phyloP scores from a whole-genome alignment of 768 basidiomycete genomes.

The Kwoniella newhampshirensis region DNA sequence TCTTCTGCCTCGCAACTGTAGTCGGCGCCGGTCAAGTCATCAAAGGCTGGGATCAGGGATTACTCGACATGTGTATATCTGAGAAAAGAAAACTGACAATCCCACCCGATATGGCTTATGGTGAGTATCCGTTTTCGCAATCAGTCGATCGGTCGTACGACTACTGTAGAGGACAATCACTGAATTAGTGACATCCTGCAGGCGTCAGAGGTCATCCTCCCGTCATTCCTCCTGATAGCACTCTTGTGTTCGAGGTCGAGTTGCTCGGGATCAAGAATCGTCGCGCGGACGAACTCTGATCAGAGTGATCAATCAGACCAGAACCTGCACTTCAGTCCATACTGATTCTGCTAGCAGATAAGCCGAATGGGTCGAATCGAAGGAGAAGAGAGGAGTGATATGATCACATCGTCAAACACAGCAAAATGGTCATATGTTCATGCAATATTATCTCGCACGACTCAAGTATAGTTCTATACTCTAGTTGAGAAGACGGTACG shows the following conservation, averaged over 20 bases:
- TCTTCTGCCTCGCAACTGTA: constrained; percentile 9
- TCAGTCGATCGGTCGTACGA: not conserved
- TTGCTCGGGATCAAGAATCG: constrained; percentile 64
- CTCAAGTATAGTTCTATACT: no score
- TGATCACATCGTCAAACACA: no score
- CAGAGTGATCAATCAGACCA: not conserved
- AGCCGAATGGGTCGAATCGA: no score
- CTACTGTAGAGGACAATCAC: no score
- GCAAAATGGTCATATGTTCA: no score
- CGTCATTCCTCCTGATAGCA: constrained; percentile 75
- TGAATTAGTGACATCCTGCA: no score
- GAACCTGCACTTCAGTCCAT: not conserved
- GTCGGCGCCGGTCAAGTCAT: constrained; percentile 54
- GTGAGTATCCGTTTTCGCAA: constrained; percentile 57
- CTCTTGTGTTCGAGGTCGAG: constrained; percentile 83
- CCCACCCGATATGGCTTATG: constrained; percentile 75
- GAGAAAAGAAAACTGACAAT: constrained; percentile 90
- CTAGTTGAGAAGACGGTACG: no score
- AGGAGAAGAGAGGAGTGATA: no score
- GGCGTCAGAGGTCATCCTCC: constrained; percentile 66
- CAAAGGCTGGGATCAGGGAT: constrained; percentile 54
- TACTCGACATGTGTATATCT: constrained; percentile 70
- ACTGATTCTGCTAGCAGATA: no score
- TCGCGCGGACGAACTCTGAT: constrained; percentile 39
- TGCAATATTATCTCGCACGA: no score